Percentiles rank a stretch among this genome's conserved stretches.
These are phyloP conservation scores for Leccinum fallax DNA, from an alignment of 1,284 basidiomycete species.

Conservation along the genomic window DNA sequence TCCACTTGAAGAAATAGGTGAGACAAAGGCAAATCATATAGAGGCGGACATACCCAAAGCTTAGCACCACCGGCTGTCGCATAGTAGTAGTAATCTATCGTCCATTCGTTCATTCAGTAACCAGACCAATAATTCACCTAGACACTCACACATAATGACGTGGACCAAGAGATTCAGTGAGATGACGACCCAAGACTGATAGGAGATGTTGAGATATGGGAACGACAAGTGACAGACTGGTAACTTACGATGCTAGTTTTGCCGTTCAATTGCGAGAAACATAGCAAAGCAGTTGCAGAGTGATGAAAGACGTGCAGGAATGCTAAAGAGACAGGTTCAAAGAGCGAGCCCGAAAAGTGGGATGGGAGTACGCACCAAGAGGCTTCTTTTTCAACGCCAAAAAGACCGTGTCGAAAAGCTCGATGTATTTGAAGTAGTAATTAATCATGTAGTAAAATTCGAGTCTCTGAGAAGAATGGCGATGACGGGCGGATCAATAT, in stretches of 20 bases:
- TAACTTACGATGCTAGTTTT: conserved; percentile 81
- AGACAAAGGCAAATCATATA: conserved; percentile 1
- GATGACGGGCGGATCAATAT: conserved; percentile 5
- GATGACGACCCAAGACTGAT: conserved; percentile 95
- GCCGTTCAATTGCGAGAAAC: conserved; percentile 93
- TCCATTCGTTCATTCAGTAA: conserved; percentile 7
- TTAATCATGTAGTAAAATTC: conserved; percentile 98
- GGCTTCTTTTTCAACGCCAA: conserved; percentile 99
- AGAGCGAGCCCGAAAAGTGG: neutral
- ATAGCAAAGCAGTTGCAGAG: conserved; percentile 95
- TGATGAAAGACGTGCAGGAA: conserved; percentile 99
- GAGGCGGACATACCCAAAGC: conserved; percentile 80
- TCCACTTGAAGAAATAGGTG: conserved; percentile 70
- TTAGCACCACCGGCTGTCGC: conserved; percentile 93
- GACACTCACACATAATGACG: conserved; percentile 91
- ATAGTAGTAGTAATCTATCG: conserved; percentile 93
- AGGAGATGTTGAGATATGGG: conserved; percentile 10
- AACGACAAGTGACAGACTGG: neutral
- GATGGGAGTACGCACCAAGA: conserved; percentile 60
- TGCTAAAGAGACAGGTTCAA: conserved; percentile 47
- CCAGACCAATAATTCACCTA: neutral
- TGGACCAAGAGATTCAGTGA: conserved; percentile 92
- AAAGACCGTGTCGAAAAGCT: conserved; percentile 95
- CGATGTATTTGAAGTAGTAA: conserved; percentile 96
- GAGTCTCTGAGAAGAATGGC: conserved; percentile 54